Evolutionary conservation across 345 rosid species (phyloP).

Genomic region (Eucalyptus pauciflora): DNA sequence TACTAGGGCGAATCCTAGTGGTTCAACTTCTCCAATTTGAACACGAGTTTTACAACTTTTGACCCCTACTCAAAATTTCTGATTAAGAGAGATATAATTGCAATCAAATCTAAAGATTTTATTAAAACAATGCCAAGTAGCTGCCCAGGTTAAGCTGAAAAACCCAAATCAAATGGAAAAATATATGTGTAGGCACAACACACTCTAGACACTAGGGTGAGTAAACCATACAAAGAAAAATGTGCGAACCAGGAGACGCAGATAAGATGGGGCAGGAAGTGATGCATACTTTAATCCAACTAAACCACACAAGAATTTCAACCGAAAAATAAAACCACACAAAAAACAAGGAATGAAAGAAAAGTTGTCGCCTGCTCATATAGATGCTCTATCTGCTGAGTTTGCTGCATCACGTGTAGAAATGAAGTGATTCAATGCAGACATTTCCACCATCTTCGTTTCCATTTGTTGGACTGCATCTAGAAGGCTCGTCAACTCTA

Average conservation of each 20-base stretch:
- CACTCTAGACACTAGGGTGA: background rate
- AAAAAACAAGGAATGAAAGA: background rate
- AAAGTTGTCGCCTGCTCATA: slow-evolving; percentile 63
- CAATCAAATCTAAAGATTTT: background rate
- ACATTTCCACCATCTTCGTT: slow-evolving; percentile 97
- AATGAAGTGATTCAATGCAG: slow-evolving; percentile 87
- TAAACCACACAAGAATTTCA: background rate
- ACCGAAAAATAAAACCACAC: no score
- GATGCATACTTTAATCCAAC: background rate
- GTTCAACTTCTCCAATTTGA: background rate
- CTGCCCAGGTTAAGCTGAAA: background rate
- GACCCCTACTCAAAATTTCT: background rate
- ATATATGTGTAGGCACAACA: background rate
- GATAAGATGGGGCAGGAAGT: background rate
- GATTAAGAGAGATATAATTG: background rate
- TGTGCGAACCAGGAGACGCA: background rate
- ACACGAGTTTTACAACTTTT: background rate
- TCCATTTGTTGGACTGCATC: slow-evolving; percentile 86
- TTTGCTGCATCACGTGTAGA: slow-evolving; percentile 93
- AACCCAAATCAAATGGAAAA: background rate
- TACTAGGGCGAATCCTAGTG: no score
- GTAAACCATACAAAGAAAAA: background rate
- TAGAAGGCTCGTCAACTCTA: slow-evolving; percentile 70
- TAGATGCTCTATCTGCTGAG: slow-evolving; percentile 76
- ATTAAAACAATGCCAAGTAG: background rate